These are phyloP conservation scores for Calophaca sinica DNA, from an alignment of 306 rosid species.

Conservation along the genomic window DNA sequence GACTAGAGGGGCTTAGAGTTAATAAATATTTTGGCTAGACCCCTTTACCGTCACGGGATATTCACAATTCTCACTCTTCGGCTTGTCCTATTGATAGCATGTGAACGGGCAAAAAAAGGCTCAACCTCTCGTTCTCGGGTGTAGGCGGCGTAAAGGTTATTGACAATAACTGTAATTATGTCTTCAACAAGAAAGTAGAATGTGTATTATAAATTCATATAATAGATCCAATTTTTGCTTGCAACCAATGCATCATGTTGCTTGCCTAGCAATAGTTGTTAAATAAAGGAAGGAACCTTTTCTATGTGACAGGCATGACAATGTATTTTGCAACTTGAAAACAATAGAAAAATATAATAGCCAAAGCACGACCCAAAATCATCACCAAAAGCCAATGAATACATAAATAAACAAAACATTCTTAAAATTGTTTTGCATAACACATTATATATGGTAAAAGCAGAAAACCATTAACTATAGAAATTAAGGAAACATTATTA, in stretches of 20 bases:
- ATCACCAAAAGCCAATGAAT: background rate
- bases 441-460: conserved; percentile 17
- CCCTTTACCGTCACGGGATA: too few relatives aligned
- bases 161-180: too few relatives aligned
- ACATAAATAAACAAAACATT: conserved; percentile 14
- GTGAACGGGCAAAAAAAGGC: too few relatives aligned
- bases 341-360: background rate
- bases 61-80: too few relatives aligned
- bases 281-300: background rate
- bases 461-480: background rate
- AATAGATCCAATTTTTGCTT: too few relatives aligned
- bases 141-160: too few relatives aligned
- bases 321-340: conserved; percentile 15
- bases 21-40: too few relatives aligned
- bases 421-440: background rate
- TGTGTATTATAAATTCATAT: too few relatives aligned
- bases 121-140: too few relatives aligned
- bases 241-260: background rate
- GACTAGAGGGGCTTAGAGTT: too few relatives aligned
- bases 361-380: conserved; percentile 17
- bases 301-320: conserved; percentile 18
- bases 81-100: too few relatives aligned
- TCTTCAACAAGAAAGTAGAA: too few relatives aligned
- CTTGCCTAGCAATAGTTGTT: background rate
- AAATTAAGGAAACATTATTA: background rate